phyloP scores from a whole-genome alignment of 73 alveolate genomes.

The Blepharisma stoltei region DNA sequence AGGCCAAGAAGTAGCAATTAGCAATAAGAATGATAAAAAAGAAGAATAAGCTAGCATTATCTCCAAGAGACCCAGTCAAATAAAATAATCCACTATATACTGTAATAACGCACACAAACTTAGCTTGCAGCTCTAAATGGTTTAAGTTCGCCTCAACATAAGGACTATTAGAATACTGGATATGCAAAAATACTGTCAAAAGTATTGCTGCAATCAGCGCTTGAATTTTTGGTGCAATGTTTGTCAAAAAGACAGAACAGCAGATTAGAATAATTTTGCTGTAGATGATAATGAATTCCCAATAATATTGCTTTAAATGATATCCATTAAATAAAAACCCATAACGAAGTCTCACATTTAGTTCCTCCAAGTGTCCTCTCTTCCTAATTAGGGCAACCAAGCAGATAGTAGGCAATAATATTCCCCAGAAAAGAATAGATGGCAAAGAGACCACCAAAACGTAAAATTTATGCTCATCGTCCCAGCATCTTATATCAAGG shows the following conservation, averaged over 20 bases:
- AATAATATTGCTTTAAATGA: constrained; percentile 43
- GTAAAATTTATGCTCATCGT: constrained; percentile 32
- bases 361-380: not conserved
- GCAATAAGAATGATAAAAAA: not conserved
- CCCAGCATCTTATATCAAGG: constrained; percentile 43
- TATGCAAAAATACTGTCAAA: not conserved
- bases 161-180: not conserved
- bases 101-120: constrained; percentile 37
- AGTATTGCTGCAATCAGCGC: not conserved
- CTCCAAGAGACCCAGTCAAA: not conserved
- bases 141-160: not conserved
- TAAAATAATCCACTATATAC: constrained; percentile 60
- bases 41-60: not conserved
- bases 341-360: constrained; percentile 38
- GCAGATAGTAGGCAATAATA: not conserved
- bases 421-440: constrained; percentile 39
- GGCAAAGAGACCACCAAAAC: constrained; percentile 46
- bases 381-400: not conserved
- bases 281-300: constrained; percentile 65
- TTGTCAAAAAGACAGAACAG: constrained; percentile 40
- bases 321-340: constrained; percentile 66
- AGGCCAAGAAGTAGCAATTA: not conserved
- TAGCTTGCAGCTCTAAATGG: not conserved
- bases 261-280: constrained; percentile 43
- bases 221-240: not conserved